phyloP scores from a whole-genome alignment of 805 yeast genomes.

The Metschnikowia lunata region DNA sequence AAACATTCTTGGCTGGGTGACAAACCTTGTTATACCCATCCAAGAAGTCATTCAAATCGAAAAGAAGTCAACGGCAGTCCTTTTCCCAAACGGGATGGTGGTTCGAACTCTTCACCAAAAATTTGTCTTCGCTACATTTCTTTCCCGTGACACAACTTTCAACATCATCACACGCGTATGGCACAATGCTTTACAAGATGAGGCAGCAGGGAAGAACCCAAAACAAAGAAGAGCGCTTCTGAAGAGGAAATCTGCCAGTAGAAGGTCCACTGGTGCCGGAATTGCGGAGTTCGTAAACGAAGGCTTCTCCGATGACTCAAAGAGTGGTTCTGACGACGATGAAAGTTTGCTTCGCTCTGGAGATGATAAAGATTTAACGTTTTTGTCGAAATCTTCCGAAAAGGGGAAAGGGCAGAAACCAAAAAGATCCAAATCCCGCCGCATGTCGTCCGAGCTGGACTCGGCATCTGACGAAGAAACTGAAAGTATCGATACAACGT shows the following conservation, averaged over 20 bases:
- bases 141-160: slow-evolving; percentile 53
- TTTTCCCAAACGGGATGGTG: slow-evolving; percentile 67
- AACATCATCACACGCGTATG: slow-evolving; percentile 56
- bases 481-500: neutral
- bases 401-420: slow-evolving; percentile 5
- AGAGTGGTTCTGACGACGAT: slow-evolving; percentile 23
- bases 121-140: slow-evolving; percentile 61
- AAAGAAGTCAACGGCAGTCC: slow-evolving; percentile 59
- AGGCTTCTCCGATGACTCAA: slow-evolving; percentile 21
- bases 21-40: slow-evolving; percentile 53
- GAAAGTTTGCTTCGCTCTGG: slow-evolving; percentile 14
- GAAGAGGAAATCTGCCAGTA: slow-evolving; percentile 3
- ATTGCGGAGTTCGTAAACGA: slow-evolving; percentile 10
- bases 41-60: slow-evolving; percentile 60
- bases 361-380: slow-evolving; percentile 18
- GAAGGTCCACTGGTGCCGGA: slow-evolving; percentile 5
- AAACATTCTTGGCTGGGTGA: slow-evolving; percentile 63
- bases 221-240: slow-evolving; percentile 6
- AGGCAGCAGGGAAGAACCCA: neutral
- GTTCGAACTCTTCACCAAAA: slow-evolving; percentile 60
- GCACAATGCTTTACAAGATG: slow-evolving; percentile 40
- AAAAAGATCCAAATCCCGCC: neutral
- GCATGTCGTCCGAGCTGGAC: slow-evolving; percentile 1
- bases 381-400: slow-evolving; percentile 8
- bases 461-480: slow-evolving; percentile 3